Base-by-base conservation (phyloP, 2,329 filamentous ascomycete genomes). In the Aspergillus hiratsukae region DNA sequence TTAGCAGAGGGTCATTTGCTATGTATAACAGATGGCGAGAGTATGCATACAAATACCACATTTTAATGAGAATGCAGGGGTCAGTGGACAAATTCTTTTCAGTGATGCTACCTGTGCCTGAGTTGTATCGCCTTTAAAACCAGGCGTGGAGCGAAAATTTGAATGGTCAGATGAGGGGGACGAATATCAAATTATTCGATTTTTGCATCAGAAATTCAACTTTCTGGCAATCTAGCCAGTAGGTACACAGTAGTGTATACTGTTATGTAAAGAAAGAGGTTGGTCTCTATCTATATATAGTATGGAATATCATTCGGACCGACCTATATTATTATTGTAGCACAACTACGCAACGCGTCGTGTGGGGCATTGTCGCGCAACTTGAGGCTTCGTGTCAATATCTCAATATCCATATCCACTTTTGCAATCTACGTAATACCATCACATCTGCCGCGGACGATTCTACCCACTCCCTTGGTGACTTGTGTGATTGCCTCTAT, bases 1-100 rank as follows among this genome's bases (percentile, higher is more conserved):
- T 63, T 80, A 52, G 78, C 78, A 3, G 78, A 80, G 58, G 70
- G 74, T 1, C 75, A 79, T 65, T 60, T 80, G 58, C 75, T 79
- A 52, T 66, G 74, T 14, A 75, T 80, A 67, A 72, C 75, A 14
- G 76, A 77, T 57, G 69, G 71, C 10, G 77, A 79, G 55, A 73
- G 73, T 52, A 69, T 73, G 46, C 66, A 72, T 51, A 69, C 70
- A n/a, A 68, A 72, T 11, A 65, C 72, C 25, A 67, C 72, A 37
- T 80, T 79, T 57, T 78, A 49, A 64, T 28, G 40, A 43, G 40
- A 23, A 43, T 4, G 14, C 17, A 14, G 14, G 28, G 14, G 31
- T 37, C 14, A n/a, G 17, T 17, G 17, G 14, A n/a, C 14, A 17
- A 17, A 37, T 17, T 17, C 14, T 17, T 17, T 35, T n/a, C 17